These are phyloP conservation scores for Phytophthora cryptogea DNA, from an alignment of 352 stramenopile genomes.

Conservation along the genomic window DNA sequence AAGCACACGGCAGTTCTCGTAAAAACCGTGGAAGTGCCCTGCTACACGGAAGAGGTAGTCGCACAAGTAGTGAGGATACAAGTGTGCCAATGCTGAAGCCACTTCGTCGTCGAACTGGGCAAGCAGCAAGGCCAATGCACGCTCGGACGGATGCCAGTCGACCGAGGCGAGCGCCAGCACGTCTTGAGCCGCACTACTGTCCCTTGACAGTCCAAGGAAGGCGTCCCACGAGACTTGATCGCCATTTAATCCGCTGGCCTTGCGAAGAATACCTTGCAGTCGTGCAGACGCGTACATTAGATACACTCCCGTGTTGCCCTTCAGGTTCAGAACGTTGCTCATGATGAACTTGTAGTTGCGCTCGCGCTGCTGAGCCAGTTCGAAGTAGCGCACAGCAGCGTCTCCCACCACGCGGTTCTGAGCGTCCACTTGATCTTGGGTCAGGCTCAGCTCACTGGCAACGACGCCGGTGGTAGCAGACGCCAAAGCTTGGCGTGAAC, in stretches of 20 bases:
- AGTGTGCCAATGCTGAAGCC: constrained; percentile 47
- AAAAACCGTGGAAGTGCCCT: constrained; percentile 81
- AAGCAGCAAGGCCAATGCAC: constrained; percentile 71
- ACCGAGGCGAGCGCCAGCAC: constrained; percentile 45
- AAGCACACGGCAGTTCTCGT: constrained; percentile 80
- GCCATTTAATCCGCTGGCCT: constrained; percentile 39
- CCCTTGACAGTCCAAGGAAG: constrained; percentile 36
- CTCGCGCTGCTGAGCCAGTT: constrained; percentile 81
- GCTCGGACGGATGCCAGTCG: constrained; percentile 73
- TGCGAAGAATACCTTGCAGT: constrained; percentile 76
- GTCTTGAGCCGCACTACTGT: constrained; percentile 32
- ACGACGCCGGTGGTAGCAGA: constrained; percentile 35
- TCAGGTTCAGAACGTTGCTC: constrained; percentile 79
- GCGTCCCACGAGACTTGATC: constrained; percentile 17
- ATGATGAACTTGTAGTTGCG: constrained; percentile 89
- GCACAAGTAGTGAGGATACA: constrained; percentile 79
- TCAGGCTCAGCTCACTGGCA: constrained; percentile 28
- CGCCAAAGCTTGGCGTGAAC: constrained; percentile 58
- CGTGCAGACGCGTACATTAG: constrained; percentile 81
- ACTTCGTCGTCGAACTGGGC: constrained; percentile 85
- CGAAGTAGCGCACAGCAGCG: constrained; percentile 82
- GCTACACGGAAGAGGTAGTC: constrained; percentile 85
- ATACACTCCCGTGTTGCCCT: constrained; percentile 86
- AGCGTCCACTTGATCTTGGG: constrained; percentile 24
- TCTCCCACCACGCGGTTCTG: constrained; percentile 72